Conservation (phyloP, 352 stramenopile species). For the Phytophthora nicotianae region DNA sequence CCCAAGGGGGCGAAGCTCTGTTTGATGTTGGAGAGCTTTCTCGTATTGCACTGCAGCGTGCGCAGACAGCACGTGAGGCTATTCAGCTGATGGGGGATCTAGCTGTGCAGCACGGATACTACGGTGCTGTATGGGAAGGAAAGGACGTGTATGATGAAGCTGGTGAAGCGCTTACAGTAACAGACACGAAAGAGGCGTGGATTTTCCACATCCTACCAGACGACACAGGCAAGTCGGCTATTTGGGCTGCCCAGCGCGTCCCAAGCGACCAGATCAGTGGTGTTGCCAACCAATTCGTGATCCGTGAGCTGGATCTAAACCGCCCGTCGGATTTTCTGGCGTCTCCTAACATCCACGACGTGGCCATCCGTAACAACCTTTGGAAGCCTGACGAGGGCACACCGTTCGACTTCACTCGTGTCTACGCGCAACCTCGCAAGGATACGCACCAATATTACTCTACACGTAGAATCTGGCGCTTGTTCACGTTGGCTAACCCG, state of each 20-base stretch:
- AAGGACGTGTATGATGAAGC: constrained; percentile 66
- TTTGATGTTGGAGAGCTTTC: constrained; percentile 90
- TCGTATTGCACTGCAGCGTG: constrained; percentile 88
- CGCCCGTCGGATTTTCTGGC: constrained; percentile 88
- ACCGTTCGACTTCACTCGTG: constrained; percentile 90
- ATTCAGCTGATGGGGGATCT: constrained; percentile 94
- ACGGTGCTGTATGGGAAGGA: constrained; percentile 88
- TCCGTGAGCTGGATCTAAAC: constrained; percentile 84
- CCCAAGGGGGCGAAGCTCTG: constrained; percentile 81
- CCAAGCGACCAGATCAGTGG: constrained; percentile 82
- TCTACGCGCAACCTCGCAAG: constrained; percentile 77
- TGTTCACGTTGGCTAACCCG: constrained; percentile 85
- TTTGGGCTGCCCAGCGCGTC: constrained; percentile 94
- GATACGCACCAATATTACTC: constrained; percentile 81
- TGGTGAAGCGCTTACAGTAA: constrained; percentile 91
- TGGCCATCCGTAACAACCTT: constrained; percentile 85
- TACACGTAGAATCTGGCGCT: constrained; percentile 90
- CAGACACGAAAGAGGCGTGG: constrained; percentile 92
- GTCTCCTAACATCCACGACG: constrained; percentile 86
- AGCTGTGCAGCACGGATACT: constrained; percentile 93
- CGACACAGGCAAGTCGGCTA: constrained; percentile 90
- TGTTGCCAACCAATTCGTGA: constrained; percentile 96
- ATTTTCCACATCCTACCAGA: constrained; percentile 96
- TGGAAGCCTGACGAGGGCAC: constrained; percentile 63
- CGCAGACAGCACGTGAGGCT: constrained; percentile 77